These are phyloP conservation scores for Rubia peregrina DNA, from an alignment of 305 asterid species.

Conservation along the genomic window DNA sequence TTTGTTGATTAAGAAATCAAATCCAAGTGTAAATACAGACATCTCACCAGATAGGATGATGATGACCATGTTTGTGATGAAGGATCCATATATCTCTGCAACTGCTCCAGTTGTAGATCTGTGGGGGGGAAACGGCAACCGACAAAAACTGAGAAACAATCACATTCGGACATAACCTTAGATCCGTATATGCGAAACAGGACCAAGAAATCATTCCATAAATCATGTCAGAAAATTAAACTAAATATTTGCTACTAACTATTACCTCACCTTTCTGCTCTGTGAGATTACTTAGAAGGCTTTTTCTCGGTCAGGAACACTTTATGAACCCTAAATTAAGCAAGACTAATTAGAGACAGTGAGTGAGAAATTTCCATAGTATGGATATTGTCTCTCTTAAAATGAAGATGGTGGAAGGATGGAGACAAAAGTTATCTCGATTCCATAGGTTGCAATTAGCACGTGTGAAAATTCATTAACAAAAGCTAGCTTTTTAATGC, in stretches of 20 bases:
- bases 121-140: neutral
- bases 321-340: neutral
- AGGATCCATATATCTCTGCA: neutral
- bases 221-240: neutral
- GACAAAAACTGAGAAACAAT: neutral
- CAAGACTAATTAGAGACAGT: neutral
- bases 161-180: neutral
- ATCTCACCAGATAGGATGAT: neutral
- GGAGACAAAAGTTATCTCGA: neutral
- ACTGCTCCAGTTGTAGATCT: constrained; percentile 4
- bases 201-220: neutral
- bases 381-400: neutral
- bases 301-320: too few species aligned
- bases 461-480: neutral
- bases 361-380: neutral
- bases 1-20: neutral
- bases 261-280: neutral
- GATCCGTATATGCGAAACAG: neutral
- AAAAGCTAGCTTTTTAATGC: too few species aligned
- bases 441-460: neutral
- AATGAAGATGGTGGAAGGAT: neutral
- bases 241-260: neutral
- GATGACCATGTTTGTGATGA: neutral
- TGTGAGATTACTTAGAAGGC: neutral
- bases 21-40: neutral